phyloP scores from a whole-genome alignment of 768 basidiomycete genomes.

The Leccinum rimulosum region DNA sequence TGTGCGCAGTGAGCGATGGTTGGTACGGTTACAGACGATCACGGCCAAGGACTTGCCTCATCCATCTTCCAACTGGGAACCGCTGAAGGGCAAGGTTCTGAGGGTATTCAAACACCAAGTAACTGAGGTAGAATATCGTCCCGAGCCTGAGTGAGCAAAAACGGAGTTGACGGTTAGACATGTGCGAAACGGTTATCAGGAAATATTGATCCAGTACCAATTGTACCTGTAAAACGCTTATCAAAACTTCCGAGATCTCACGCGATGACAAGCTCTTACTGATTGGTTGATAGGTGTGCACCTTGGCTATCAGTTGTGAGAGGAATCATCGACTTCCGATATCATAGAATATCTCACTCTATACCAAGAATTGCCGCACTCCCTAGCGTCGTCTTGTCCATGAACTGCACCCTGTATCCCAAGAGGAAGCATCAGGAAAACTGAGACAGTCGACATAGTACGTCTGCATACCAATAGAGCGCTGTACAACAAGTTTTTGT shows the following conservation, averaged over 20 bases:
- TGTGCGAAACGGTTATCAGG: background rate
- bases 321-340: background rate
- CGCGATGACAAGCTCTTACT: constrained; percentile 39
- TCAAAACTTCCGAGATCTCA: background rate
- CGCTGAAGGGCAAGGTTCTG: constrained; percentile 71
- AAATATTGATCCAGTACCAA: constrained; percentile 41
- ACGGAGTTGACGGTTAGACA: background rate
- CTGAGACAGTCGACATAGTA: background rate
- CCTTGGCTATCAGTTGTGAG: constrained; percentile 41
- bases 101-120: constrained; percentile 70
- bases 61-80: constrained; percentile 79
- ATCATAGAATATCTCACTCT: constrained; percentile 37
- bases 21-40: background rate
- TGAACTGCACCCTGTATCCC: constrained; percentile 60
- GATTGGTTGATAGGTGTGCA: constrained; percentile 60
- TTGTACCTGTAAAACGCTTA: constrained; percentile 48
- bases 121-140: constrained; percentile 72
- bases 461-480: constrained; percentile 47
- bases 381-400: constrained; percentile 75
- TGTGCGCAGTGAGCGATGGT: constrained; percentile 22
- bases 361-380: constrained; percentile 71
- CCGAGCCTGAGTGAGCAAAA: constrained; percentile 51
- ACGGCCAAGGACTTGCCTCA: constrained; percentile 49
- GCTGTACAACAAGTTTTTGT: constrained; percentile 30
- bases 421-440: background rate